phyloP scores from a whole-genome alignment of 139 green algal genomes.

The Chlorella sp. region DNA sequence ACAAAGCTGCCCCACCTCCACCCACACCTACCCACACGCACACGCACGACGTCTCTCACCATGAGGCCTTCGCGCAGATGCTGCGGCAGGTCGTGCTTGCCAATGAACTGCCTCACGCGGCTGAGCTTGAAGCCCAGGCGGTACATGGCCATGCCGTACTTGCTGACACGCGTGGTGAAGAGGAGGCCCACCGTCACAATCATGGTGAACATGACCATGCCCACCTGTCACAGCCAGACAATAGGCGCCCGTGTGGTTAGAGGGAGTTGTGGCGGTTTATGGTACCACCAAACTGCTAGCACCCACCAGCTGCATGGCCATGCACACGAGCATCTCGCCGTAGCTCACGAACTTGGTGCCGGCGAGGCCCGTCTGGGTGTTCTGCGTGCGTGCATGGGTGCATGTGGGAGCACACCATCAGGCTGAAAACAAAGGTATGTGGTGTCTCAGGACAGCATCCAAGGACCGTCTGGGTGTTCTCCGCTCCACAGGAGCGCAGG shows the following conservation, averaged over 20 bases:
- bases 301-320: slow-evolving; percentile 3
- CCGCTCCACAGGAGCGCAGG: no score
- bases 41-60: no score
- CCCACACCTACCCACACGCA: no score
- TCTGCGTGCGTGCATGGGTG: not conserved
- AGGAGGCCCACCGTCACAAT: not conserved
- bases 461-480: no score
- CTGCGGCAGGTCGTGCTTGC: not conserved
- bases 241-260: not conserved
- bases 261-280: not conserved
- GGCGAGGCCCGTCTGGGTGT: not conserved
- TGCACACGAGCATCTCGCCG: not conserved
- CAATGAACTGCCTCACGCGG: not conserved
- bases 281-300: not conserved
- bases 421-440: not conserved
- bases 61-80: not conserved
- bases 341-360: not conserved
- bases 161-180: not conserved
- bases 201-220: slow-evolving; percentile 1
- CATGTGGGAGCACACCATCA: not conserved
- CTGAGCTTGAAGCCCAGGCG: not conserved
- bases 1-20: not conserved
- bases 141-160: not conserved
- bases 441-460: not conserved
- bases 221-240: not conserved